Evolutionary conservation across 1,284 basidiomycete species (phyloP).

Genomic region (Ceratobasidium sp.): DNA sequence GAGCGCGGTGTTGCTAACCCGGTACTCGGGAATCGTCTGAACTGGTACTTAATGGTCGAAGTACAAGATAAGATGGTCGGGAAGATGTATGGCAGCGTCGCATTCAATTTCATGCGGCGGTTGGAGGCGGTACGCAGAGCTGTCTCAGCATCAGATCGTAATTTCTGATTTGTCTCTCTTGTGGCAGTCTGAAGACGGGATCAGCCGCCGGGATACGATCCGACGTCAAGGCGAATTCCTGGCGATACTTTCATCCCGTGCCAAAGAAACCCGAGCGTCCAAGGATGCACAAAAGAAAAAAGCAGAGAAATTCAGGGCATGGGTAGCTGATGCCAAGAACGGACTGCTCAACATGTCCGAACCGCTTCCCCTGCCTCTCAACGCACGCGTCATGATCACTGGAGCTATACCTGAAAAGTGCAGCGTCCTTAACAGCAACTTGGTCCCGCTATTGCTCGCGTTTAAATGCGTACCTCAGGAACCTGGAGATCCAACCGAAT

Average conservation of each 20-base stretch:
- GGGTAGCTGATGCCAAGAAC: constrained; percentile 87
- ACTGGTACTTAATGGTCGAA: constrained; percentile 99
- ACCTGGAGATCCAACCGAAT: constrained; percentile 62
- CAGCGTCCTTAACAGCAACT: constrained; percentile 97
- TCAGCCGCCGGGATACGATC: constrained; percentile 82
- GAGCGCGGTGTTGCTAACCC: constrained; percentile 83
- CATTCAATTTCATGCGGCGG: constrained; percentile 87
- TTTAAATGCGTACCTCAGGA: constrained; percentile 80
- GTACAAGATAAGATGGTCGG: constrained; percentile 82
- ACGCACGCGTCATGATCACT: constrained; percentile 82
- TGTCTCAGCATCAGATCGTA: neutral
- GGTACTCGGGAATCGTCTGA: constrained; percentile 89
- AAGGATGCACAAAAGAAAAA: constrained; percentile 97
- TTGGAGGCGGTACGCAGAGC: constrained; percentile 75
- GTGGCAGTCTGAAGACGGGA: constrained; percentile 74
- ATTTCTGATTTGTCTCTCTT: constrained; percentile 39
- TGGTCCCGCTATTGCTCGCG: constrained; percentile 90
- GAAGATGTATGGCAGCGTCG: constrained; percentile 92
- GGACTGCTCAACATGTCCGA: constrained; percentile 74
- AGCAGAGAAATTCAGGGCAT: constrained; percentile 90
- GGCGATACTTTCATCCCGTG: constrained; percentile 82
- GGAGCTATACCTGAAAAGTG: constrained; percentile 93
- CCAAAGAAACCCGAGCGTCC: constrained; percentile 86
- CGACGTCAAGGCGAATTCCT: constrained; percentile 88
- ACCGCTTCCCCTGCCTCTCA: constrained; percentile 88